phyloP scores from a whole-genome alignment of 2,329 filamentous ascomycete genomes.

The Fusarium hostae region DNA sequence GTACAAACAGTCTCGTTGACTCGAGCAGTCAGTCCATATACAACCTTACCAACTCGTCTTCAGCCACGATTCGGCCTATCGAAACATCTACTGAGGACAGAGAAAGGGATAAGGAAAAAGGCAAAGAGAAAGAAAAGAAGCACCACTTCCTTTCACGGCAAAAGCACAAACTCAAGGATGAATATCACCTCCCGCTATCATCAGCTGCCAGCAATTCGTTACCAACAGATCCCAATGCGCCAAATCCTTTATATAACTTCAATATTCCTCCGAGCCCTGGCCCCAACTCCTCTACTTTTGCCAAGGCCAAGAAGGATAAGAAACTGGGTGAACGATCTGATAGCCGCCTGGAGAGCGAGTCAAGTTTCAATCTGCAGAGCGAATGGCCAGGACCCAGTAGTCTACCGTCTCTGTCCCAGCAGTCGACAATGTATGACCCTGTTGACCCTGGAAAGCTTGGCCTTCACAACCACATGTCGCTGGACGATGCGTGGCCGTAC shows the following conservation, averaged over 20 bases:
- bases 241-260: slow-evolving; percentile 82
- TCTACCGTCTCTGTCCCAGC: slow-evolving; percentile 57
- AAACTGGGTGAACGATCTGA: slow-evolving; percentile 75
- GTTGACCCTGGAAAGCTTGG: slow-evolving; percentile 65
- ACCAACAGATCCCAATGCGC: slow-evolving; percentile 78
- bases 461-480: slow-evolving; percentile 75
- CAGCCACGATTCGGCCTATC: slow-evolving; percentile 76
- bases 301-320: slow-evolving; percentile 89
- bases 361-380: slow-evolving; percentile 52
- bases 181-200: slow-evolving; percentile 77
- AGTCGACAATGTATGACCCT: slow-evolving; percentile 62
- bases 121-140: slow-evolving; percentile 78
- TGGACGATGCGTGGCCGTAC: slow-evolving; percentile 85
- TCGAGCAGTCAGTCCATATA: slow-evolving; percentile 73
- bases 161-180: slow-evolving; percentile 82
- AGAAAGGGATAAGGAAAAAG: slow-evolving; percentile 55
- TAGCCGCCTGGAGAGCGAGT: slow-evolving; percentile 64
- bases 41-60: slow-evolving; percentile 78
- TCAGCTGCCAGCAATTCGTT: slow-evolving; percentile 81
- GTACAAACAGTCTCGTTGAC: slow-evolving; percentile 77
- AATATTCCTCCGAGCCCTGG: slow-evolving; percentile 78
- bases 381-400: slow-evolving; percentile 67
- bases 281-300: slow-evolving; percentile 73
- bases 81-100: slow-evolving; percentile 62
- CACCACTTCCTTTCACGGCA: slow-evolving; percentile 83